Evolutionary conservation across 441 rosid species (phyloP).

Genomic region (Rhodomyrtus psidioides): DNA sequence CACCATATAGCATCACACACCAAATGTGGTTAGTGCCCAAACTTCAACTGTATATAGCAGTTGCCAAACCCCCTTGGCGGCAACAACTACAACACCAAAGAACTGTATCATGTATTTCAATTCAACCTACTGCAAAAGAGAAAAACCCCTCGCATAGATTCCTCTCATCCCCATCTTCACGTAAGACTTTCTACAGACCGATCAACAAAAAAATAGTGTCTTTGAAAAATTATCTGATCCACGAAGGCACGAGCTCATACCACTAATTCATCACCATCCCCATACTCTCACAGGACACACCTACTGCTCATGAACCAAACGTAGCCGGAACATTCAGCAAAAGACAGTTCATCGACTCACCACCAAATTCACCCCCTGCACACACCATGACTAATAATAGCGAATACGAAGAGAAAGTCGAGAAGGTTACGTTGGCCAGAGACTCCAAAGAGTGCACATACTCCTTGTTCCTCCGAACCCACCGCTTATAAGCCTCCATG

Average conservation of each 20-base stretch:
- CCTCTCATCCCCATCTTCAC: neutral
- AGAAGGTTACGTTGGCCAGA: constrained; percentile 65
- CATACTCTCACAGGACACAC: neutral
- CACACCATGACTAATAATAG: neutral
- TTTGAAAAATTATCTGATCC: neutral
- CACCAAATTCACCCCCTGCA: neutral
- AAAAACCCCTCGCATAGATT: neutral
- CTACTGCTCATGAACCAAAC: neutral
- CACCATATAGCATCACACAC: neutral
- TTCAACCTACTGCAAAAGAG: neutral
- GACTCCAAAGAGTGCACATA: constrained; percentile 87
- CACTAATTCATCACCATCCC: neutral
- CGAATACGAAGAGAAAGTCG: neutral
- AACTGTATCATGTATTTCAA: neutral
- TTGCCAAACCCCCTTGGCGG: neutral
- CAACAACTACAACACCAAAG: neutral
- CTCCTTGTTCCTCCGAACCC: constrained; percentile 86
- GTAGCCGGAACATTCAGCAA: neutral
- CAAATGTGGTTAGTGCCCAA: neutral
- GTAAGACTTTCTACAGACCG: rapidly evolving
- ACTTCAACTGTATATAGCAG: neutral
- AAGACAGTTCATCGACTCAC: neutral
- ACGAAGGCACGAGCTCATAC: neutral
- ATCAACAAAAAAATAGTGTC: neutral
- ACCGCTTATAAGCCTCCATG: constrained; percentile 86